These are phyloP conservation scores for Clitopilus passeckerianus DNA, from an alignment of 768 basidiomycete species.

Conservation along the genomic window DNA sequence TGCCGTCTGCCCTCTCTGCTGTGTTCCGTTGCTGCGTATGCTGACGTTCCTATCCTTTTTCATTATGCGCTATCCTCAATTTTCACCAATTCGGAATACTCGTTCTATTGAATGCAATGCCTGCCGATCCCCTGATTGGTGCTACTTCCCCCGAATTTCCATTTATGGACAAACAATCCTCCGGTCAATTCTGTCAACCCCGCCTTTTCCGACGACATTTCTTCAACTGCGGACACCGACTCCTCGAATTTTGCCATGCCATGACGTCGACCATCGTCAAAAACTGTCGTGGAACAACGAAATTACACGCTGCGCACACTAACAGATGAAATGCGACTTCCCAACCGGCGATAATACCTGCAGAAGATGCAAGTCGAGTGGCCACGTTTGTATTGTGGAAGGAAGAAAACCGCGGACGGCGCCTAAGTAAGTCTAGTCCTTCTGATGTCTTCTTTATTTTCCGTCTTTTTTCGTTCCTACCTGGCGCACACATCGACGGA, in stretches of 20 bases:
- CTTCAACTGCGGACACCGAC: not conserved
- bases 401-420: constrained; percentile 74
- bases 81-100: too few relatives aligned
- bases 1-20: constrained; percentile 3
- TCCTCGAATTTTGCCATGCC: not conserved
- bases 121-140: not conserved
- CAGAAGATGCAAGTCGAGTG: constrained; percentile 66
- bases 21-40: not conserved
- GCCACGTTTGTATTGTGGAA: constrained; percentile 79
- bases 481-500: not conserved
- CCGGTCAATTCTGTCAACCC: constrained; percentile 3
- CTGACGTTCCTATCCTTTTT: not conserved
- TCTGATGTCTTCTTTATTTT: constrained; percentile 13
- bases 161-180: constrained; percentile 1
- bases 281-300: not conserved
- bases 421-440: constrained; percentile 66
- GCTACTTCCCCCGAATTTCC: not conserved
- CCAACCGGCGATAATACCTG: constrained; percentile 70
- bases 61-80: not conserved
- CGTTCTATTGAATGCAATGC: not conserved
- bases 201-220: not conserved
- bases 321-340: constrained; percentile 86
- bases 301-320: constrained; percentile 3
- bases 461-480: constrained; percentile 5
- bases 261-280: not conserved